Base-by-base conservation (phyloP, 345 rosid genomes). In the Physaria fendleri region DNA sequence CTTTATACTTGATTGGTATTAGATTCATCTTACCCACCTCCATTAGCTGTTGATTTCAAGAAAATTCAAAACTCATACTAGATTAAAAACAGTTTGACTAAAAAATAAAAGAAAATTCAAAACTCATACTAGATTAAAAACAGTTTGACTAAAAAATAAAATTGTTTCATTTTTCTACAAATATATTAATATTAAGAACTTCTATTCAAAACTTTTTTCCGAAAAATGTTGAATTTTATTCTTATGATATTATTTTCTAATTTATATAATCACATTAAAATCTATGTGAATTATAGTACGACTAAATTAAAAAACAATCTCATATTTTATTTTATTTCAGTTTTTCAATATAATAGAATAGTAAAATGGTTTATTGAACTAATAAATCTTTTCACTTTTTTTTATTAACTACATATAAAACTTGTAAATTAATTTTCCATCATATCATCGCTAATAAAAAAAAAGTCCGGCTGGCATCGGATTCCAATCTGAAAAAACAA, bases 21-120 rank as follows among this genome's bases (percentile, higher is more conserved):
- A 69, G 73, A 69, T 69, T 69, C 57, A 69, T 53, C 73, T 61
- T 62, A 61, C 68, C 73, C 68, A 69, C 73, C 62, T 61, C 73
- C 73, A 69, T 69, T 62, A 61, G 49, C 43, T 27, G 34, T 60
- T 68, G 23, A 53, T 69, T 27, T 53, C 23, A 11, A 61, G 43
- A 60, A 53, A 53, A 44, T 54, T 20, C 37, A 54, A 33, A 67
- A 33, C 13, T 50, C 50, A 6, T 15, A 40, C 28, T 39, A 30
- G 5, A 30, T 28, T 8, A 7, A 20, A 44, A 34, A 13, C 25
- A 12, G 8, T 7, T 47, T 40, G 22, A 12, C 16, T 49, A 22
- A 32, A 13, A 56, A 37, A 35, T 0, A 41, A n/a, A 11, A 61
- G 43, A 60, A 53, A 53, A 44, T 54, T 20, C 37, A 54, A 33